Evolutionary conservation across 1,139 yeast species (phyloP).

Genomic region (Blastobotrys ciferrii): DNA sequence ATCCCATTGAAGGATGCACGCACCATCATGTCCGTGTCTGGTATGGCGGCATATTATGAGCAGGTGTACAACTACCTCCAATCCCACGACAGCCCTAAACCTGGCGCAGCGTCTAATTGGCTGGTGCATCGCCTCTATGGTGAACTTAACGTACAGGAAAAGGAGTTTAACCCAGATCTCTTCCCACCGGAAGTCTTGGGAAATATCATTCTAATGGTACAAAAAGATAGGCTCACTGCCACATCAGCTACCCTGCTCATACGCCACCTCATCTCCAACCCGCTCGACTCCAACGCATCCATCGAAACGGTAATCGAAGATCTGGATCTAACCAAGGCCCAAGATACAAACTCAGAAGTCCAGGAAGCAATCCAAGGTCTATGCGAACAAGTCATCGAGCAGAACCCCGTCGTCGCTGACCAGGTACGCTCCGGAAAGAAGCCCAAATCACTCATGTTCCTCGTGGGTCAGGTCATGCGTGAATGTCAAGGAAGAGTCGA

Average conservation of each 20-base stretch:
- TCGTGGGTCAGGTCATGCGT: slow-evolving; percentile 85
- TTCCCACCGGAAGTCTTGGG: slow-evolving; percentile 38
- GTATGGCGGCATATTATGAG: slow-evolving; percentile 52
- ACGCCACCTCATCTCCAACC: slow-evolving; percentile 54
- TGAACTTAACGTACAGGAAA: slow-evolving; percentile 52
- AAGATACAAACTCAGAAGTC: slow-evolving; percentile 32
- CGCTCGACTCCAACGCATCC: slow-evolving; percentile 34
- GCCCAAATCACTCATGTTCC: slow-evolving; percentile 61
- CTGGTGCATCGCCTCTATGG: slow-evolving; percentile 80
- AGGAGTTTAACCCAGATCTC: slow-evolving; percentile 34
- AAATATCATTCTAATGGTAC: slow-evolving; percentile 45
- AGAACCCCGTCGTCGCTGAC: slow-evolving; percentile 56
- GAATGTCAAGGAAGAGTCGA: slow-evolving; percentile 56
- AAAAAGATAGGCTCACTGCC: slow-evolving; percentile 43
- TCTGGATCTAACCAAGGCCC: slow-evolving; percentile 50
- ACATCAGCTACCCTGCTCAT: slow-evolving; percentile 68
- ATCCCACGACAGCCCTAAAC: slow-evolving; percentile 23
- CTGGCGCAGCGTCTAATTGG: slow-evolving; percentile 59
- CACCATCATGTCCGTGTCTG: slow-evolving; percentile 51
- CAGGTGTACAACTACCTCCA: slow-evolving; percentile 39
- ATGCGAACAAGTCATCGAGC: slow-evolving; percentile 51
- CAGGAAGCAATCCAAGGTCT: slow-evolving; percentile 49
- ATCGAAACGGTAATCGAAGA: slow-evolving; percentile 51
- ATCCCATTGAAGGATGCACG: slow-evolving; percentile 71
- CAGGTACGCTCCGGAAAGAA: slow-evolving; percentile 59